Percentiles rank a stretch among this genome's conserved stretches.
These are phyloP conservation scores for Miscanthus lutarioriparius DNA, from an alignment of 176 grass and related monocot species.

Conservation along the genomic window DNA sequence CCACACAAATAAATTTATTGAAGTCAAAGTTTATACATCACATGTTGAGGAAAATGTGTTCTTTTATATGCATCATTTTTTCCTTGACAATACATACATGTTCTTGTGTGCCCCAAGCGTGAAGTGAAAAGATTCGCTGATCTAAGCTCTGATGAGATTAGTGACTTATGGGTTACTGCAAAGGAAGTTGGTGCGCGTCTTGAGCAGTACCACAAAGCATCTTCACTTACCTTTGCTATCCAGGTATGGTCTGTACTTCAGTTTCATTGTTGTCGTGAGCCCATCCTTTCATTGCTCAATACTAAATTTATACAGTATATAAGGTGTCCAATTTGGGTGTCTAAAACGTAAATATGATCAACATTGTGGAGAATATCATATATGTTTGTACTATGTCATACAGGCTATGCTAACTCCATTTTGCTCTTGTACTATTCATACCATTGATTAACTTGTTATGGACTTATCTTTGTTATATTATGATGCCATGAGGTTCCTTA, in stretches of 20 bases:
- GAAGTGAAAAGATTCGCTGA: slow-evolving; percentile 83
- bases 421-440: background rate
- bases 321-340: background rate
- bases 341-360: background rate
- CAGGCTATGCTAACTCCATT: background rate
- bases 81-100: slow-evolving; percentile 60
- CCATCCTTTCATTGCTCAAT: slow-evolving; percentile 10
- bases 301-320: background rate
- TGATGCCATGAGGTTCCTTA: background rate
- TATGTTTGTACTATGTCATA: background rate
- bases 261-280: slow-evolving; percentile 1
- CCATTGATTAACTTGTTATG: slow-evolving; percentile 2
- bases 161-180: slow-evolving; percentile 86
- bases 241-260: slow-evolving; percentile 53
- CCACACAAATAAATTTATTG: background rate
- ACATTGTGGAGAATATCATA: background rate
- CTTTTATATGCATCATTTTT: slow-evolving; percentile 6
- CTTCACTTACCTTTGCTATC: slow-evolving; percentile 81
- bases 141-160: slow-evolving; percentile 77
- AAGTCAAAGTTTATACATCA: background rate
- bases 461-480: background rate
- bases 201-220: slow-evolving; percentile 80
- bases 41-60: background rate
- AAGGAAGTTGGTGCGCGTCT: slow-evolving; percentile 70
- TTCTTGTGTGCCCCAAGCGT: slow-evolving; percentile 78